Conservation (phyloP, 2,329 filamentous ascomycete species). For the Aspergillus calidoustus region DNA sequence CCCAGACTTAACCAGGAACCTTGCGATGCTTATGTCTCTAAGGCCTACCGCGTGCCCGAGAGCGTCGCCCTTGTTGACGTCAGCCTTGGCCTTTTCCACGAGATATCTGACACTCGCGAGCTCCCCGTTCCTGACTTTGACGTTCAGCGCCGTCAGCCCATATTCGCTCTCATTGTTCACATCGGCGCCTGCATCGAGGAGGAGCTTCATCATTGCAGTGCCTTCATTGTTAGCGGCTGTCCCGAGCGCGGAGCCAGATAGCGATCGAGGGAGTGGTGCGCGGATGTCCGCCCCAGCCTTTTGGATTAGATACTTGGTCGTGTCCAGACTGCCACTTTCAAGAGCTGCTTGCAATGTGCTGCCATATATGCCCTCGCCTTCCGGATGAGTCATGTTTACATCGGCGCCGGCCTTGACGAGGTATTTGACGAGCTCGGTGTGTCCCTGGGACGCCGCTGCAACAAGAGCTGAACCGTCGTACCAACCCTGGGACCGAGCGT, state of each 20-base stretch:
- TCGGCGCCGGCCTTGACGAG: conserved; percentile 18
- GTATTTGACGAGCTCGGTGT: conserved; percentile 11
- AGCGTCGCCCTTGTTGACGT: conserved; percentile 4
- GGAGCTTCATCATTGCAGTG: background rate
- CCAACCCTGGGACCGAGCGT: background rate
- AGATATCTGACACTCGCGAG: conserved; percentile 10
- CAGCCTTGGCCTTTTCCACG: background rate
- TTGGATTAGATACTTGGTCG: conserved; percentile 11
- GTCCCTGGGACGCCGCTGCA: conserved; percentile 4
- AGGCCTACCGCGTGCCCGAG: background rate
- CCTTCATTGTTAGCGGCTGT: background rate
- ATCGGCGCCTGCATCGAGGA: background rate
- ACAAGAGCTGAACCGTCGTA: background rate
- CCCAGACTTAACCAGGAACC: background rate
- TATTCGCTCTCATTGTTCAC: background rate
- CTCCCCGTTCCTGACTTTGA: background rate
- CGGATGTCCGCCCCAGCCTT: conserved; percentile 4
- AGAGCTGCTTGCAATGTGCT: conserved; percentile 12
- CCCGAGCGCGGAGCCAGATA: background rate
- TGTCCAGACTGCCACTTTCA: background rate
- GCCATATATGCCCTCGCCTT: background rate
- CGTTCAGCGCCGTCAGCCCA: background rate
- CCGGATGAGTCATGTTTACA: background rate
- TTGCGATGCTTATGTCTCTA: background rate
- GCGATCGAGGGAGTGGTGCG: background rate